Percentiles rank a stretch among this genome's conserved stretches.
phyloP scores from a whole-genome alignment of 208 protist genomes.

The Lotmaria passim region DNA sequence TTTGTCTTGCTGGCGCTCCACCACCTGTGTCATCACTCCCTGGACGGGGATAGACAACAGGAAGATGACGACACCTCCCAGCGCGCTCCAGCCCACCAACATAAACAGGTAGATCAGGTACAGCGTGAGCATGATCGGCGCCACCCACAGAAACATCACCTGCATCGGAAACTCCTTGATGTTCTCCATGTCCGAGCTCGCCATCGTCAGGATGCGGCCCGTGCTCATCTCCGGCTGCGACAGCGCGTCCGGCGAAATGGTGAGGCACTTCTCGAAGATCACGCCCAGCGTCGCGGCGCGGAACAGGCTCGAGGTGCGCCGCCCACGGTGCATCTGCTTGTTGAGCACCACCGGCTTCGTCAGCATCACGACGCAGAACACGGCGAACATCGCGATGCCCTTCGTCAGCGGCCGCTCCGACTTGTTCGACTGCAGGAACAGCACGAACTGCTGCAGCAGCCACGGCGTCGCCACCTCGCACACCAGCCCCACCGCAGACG shows the following conservation, averaged over 20 bases:
- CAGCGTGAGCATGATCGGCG: constrained; percentile 75
- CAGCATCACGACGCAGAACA: constrained; percentile 32
- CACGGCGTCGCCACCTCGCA: constrained; percentile 57
- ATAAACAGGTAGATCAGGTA: constrained; percentile 51
- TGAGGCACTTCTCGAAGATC: constrained; percentile 87
- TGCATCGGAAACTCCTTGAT: constrained; percentile 45
- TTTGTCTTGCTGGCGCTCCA: constrained; percentile 25
- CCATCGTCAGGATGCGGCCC: constrained; percentile 89
- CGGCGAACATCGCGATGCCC: constrained; percentile 30
- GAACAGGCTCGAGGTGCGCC: constrained; percentile 48
- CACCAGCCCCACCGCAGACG: constrained; percentile 51
- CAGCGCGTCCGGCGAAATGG: constrained; percentile 43
- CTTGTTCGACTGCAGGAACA: constrained; percentile 33
- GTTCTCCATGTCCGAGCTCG: constrained; percentile 78
- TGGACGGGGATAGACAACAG: constrained; percentile 71
- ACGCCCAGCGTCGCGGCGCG: constrained; percentile 60
- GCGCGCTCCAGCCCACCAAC: constrained; percentile 68
- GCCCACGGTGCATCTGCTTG: constrained; percentile 46
- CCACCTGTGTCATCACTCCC: constrained; percentile 38
- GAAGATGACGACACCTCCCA: constrained; percentile 74
- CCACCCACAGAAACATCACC: constrained; percentile 46
- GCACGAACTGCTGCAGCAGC: constrained; percentile 65
- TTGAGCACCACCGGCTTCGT: constrained; percentile 43
- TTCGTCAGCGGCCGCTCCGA: constrained; percentile 13
- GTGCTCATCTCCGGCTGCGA: constrained; percentile 74